phyloP scores from a whole-genome alignment of 345 rosid species.

The Eucalyptus polyanthemos region DNA sequence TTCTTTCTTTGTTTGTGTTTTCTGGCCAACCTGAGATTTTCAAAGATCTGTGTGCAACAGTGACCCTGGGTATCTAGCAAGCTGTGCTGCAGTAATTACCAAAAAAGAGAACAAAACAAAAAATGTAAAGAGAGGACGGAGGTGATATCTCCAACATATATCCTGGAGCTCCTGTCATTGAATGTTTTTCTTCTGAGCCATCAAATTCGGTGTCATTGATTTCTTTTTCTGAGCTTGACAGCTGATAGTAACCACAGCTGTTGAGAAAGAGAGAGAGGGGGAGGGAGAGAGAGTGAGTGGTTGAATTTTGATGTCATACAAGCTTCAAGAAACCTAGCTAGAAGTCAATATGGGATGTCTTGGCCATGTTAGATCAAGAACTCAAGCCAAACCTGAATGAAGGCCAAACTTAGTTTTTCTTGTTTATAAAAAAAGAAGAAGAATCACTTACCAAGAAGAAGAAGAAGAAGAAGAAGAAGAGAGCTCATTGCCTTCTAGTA shows the following conservation, averaged over 20 bases:
- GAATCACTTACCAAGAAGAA: too few relatives aligned
- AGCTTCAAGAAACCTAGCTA: not conserved
- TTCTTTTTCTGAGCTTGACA: not conserved
- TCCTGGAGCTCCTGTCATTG: not conserved
- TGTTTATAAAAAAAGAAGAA: not conserved
- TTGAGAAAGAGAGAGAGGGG: not conserved
- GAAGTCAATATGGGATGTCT: not conserved
- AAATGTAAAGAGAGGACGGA: not conserved
- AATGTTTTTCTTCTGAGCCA: slow-evolving; percentile 1
- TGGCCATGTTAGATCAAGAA: not conserved
- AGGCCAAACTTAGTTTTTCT: not conserved
- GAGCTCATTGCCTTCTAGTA: not conserved
- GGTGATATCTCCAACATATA: not conserved
- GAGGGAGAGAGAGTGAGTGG: not conserved
- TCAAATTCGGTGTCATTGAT: slow-evolving; percentile 7
- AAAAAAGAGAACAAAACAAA: not conserved
- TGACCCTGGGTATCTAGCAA: not conserved
- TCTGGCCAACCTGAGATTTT: not conserved
- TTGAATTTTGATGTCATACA: not conserved
- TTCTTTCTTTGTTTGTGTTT: not conserved
- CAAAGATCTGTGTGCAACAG: not conserved
- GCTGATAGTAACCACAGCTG: not conserved
- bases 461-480: too few relatives aligned
- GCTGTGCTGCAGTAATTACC: not conserved
- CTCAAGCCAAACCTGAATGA: not conserved